phyloP scores from a whole-genome alignment of 2,329 filamentous ascomycete genomes.

The Diaporthe amygdali region DNA sequence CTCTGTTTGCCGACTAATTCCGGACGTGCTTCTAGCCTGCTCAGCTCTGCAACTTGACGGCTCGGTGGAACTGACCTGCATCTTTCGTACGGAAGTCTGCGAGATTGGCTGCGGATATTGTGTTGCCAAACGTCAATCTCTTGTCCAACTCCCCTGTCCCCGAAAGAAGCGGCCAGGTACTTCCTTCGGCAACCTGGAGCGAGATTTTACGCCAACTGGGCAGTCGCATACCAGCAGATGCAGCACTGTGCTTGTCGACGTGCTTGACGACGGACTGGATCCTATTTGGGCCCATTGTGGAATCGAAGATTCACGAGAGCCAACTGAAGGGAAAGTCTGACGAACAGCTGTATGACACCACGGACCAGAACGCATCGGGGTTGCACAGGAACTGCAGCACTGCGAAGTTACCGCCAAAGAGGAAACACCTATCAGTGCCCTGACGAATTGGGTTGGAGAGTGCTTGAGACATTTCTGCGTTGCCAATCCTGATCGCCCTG shows the following conservation, averaged over 20 bases:
- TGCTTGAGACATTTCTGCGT: slow-evolving; percentile 51
- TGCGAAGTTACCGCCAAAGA: slow-evolving; percentile 23
- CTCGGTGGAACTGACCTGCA: slow-evolving; percentile 20
- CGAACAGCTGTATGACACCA: slow-evolving; percentile 12
- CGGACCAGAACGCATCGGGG: slow-evolving; percentile 18
- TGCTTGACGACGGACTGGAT: slow-evolving; percentile 11
- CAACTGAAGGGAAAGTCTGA: slow-evolving; percentile 4
- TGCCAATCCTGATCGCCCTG: slow-evolving; percentile 58
- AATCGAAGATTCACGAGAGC: neutral
- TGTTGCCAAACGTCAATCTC: slow-evolving; percentile 20
- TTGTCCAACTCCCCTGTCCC: neutral
- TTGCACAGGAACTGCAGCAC: slow-evolving; percentile 25
- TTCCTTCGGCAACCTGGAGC: slow-evolving; percentile 2
- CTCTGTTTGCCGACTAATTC: slow-evolving; percentile 17
- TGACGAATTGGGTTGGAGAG: slow-evolving; percentile 12
- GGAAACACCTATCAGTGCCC: slow-evolving; percentile 4
- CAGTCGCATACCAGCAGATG: slow-evolving; percentile 18
- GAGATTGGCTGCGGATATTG: slow-evolving; percentile 9
- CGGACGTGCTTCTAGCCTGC: slow-evolving; percentile 21
- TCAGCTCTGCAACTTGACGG: slow-evolving; percentile 19
- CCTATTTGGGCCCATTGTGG: neutral
- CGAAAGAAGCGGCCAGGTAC: slow-evolving; percentile 6
- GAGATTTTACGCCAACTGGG: slow-evolving; percentile 5
- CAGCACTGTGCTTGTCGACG: slow-evolving; percentile 18
- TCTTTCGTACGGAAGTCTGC: slow-evolving; percentile 23